These are phyloP conservation scores for Phlebopus sp. DNA, from an alignment of 1,284 basidiomycete species.

Conservation along the genomic window DNA sequence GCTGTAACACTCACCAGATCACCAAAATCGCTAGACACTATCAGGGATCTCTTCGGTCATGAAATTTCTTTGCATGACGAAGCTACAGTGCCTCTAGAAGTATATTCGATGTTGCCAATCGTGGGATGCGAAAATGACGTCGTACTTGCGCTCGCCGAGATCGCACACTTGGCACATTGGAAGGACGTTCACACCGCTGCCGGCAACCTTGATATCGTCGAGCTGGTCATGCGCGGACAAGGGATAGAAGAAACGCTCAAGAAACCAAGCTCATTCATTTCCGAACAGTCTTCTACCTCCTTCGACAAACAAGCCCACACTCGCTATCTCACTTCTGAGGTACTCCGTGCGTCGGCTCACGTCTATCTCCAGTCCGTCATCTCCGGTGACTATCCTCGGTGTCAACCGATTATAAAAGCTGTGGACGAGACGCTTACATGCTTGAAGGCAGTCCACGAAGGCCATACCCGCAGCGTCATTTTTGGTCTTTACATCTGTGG, in stretches of 20 bases:
- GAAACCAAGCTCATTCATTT: too few species aligned
- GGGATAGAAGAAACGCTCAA: slow-evolving; percentile 50
- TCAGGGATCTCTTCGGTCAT: slow-evolving; percentile 49
- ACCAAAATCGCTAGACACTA: slow-evolving; percentile 56
- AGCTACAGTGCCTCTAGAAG: slow-evolving; percentile 19
- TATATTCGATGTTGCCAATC: slow-evolving; percentile 67
- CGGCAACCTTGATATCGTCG: slow-evolving; percentile 53
- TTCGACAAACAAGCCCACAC: slow-evolving; percentile 11
- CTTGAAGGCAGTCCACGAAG: slow-evolving; percentile 43
- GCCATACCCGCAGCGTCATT: slow-evolving; percentile 57
- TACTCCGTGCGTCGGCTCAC: slow-evolving; percentile 71
- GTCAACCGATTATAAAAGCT: slow-evolving; percentile 54
- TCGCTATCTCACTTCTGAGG: slow-evolving; percentile 55
- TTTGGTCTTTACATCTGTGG: slow-evolving; percentile 73
- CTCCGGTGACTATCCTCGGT: slow-evolving; percentile 62
- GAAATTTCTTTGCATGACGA: slow-evolving; percentile 29
- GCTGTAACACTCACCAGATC: slow-evolving; percentile 59
- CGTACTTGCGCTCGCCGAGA: slow-evolving; percentile 75
- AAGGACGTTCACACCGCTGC: slow-evolving; percentile 42
- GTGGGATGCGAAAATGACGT: slow-evolving; percentile 84
- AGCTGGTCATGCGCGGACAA: slow-evolving; percentile 52
- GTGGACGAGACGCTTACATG: slow-evolving; percentile 55
- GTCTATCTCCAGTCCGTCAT: slow-evolving; percentile 72
- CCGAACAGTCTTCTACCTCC: too few species aligned
- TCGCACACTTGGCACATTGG: slow-evolving; percentile 62